Evolutionary conservation across 2,329 filamentous ascomycete species (phyloP).

Genomic region (Pseudocercospora fijiensis): DNA sequence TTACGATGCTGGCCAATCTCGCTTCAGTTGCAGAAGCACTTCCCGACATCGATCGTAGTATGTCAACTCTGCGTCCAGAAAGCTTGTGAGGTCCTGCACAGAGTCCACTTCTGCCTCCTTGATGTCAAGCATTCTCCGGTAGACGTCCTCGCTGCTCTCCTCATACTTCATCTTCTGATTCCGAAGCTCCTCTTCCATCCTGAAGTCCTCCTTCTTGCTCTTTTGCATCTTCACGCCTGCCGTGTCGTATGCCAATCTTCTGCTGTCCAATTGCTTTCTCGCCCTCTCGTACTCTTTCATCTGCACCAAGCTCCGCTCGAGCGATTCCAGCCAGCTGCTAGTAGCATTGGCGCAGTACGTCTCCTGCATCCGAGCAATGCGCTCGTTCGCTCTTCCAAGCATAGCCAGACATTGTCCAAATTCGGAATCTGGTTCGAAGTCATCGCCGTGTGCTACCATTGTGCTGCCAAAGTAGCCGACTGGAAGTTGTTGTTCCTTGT

Average conservation of each 20-base stretch:
- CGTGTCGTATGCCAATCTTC: constrained; percentile 86
- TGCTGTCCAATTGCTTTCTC: constrained; percentile 89
- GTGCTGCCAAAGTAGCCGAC: constrained; percentile 75
- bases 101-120: constrained; percentile 86
- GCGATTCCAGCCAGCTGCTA: constrained; percentile 82
- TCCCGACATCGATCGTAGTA: constrained; percentile 91
- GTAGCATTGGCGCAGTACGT: constrained; percentile 75
- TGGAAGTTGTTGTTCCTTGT: constrained; percentile 82
- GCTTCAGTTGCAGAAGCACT: constrained; percentile 68
- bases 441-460: constrained; percentile 87
- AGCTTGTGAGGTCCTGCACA: constrained; percentile 72
- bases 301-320: constrained; percentile 84
- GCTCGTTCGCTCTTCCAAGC: constrained; percentile 83
- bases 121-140: constrained; percentile 91
- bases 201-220: constrained; percentile 88
- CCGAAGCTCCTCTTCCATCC: constrained; percentile 87
- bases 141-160: constrained; percentile 88
- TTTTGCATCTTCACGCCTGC: constrained; percentile 89
- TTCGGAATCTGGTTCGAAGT: constrained; percentile 86
- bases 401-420: constrained; percentile 81
- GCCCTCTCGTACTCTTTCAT: constrained; percentile 96
- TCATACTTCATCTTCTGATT: constrained; percentile 94
- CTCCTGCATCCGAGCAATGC: constrained; percentile 81
- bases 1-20: constrained; percentile 63
- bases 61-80: constrained; percentile 83